Evolutionary conservation across 768 basidiomycete species (phyloP), one percentile per base, ranked within the genome.

Genomic region (Boletus reticuloceps): DNA sequence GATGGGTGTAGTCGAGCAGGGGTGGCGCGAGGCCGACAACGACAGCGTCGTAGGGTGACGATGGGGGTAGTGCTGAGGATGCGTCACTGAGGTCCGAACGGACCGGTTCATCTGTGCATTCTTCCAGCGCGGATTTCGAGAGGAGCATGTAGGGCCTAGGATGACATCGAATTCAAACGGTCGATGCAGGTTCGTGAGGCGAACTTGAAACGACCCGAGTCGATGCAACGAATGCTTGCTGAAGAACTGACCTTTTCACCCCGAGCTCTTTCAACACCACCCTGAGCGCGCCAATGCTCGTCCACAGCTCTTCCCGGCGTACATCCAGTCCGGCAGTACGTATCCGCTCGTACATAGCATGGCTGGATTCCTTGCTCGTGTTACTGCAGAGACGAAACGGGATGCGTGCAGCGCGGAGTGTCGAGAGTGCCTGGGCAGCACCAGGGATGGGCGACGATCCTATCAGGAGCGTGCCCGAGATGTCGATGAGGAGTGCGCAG

Each of bases 381-480:
- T 89, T 89, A 47, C 84, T 87, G 65, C 88, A 88, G 54, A 81
- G 72, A 27, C 81, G 73, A 69, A 84, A 75, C 9, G 79, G 77
- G 9, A 80, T 59, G 3, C 56, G 53, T 17, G 72, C 65, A 2
- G 54, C 55, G 3, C 72, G 66, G 17, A 81, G 66, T 16, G 67
- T 48, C 1, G 51, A 38, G 16, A 69, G 57, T 3, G 69, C 65
- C 8, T 57, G 44, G 5, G 45, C 75, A 0, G 87, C 84, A 9
- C 72, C 65, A 0, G 76, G 74, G 0, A 78, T 85, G 0, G 86
- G 74, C 0, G 67, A 69, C 2, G 74, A 63, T 41, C 81, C 85
- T 38, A 85, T 67, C 46, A 86, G 80, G 6, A 90, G 69, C 1
- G 83, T 89, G 0, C 88, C 86, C 5, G 84, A 86, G 36, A 89